Evolutionary conservation across 805 yeast species (phyloP).

Genomic region (Zygotorulaspora florentina): DNA sequence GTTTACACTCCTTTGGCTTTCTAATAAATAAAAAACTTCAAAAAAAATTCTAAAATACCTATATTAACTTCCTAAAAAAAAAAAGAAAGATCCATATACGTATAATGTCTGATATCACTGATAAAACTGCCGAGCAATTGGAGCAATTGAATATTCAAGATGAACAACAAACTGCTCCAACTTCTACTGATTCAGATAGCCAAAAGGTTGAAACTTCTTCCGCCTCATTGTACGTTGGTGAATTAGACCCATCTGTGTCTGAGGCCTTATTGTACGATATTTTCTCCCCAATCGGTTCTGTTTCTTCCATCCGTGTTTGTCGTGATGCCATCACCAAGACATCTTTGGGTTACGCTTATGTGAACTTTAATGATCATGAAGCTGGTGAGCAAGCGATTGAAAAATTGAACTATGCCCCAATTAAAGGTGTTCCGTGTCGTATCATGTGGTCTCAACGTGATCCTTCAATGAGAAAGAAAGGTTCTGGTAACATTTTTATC

Average conservation of each 20-base stretch:
- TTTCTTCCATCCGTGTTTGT: constrained; percentile 95
- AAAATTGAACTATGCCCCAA: constrained; percentile 87
- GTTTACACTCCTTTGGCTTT: constrained; percentile 20
- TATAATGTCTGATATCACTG: constrained; percentile 37
- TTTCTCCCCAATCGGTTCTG: constrained; percentile 92
- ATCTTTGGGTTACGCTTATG: constrained; percentile 97
- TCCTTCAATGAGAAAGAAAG: constrained; percentile 89
- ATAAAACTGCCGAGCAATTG: constrained; percentile 36
- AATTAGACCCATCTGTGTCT: constrained; percentile 84
- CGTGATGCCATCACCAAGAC: constrained; percentile 97
- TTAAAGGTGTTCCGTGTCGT: constrained; percentile 96
- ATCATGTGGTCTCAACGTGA: constrained; percentile 99
- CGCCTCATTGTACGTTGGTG: constrained; percentile 96
- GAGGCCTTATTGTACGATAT: constrained; percentile 94
- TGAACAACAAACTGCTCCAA: constrained; percentile 33
- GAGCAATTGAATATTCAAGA: constrained; percentile 34
- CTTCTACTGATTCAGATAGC: constrained; percentile 27
- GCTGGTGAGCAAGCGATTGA: constrained; percentile 95
- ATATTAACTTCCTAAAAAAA: constrained; percentile 20
- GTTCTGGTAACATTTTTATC: constrained; percentile 95
- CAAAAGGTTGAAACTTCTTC: constrained; percentile 50
- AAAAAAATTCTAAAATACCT: constrained; percentile 21
- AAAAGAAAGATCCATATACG: constrained; percentile 15
- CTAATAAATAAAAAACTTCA: constrained; percentile 14
- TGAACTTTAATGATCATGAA: constrained; percentile 82